Evolutionary conservation across 2,329 filamentous ascomycete species (phyloP), one percentile per base, ranked within the genome.

Genomic region (Teratosphaeria destructans): DNA sequence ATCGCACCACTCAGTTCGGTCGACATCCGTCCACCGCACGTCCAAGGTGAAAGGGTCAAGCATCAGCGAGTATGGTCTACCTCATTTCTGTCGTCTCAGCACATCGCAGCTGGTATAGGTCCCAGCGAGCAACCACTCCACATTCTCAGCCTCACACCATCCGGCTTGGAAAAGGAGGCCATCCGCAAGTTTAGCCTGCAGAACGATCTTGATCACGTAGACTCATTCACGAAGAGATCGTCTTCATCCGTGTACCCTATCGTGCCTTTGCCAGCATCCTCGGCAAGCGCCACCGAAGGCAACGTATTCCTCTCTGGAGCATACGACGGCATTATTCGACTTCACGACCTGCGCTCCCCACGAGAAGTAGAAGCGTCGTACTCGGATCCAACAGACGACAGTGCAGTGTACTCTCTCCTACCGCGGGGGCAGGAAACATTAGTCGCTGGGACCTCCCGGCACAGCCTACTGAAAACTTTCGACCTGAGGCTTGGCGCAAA

Each of bases 391-490:
- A 81, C 82, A 3, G 83, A 86, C 64, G 76, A 80, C 61, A 81
- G 80, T 19, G 75, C 82, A 0, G 78, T 85, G 6, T 85, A 85
- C 66, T 81, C 81, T 23, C 75, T 87, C 16, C 77, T 81, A 1
- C 72, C 79, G 0, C 78, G 85, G 56, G 82, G 82, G 1, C 77
- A 78, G 23, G 80, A 85, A 64, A 76, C 78, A 2, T 78, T 87
- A 58, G 67, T 85, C 8, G 81, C 79, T 11, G 84, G 84, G 27
- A 78, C 79, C 1, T 79, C 79, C 3, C 76, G 79, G 55, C 81
- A 86, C 68, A 80, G 78, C 53, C 75, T 85, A 56, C 71, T 87
- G 53, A 86, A 86, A 64, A 73, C 85, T 4, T 87, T 85, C 63
- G 84, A 87, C 64, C 68, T 87, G 52, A 81, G 84, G 27, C 74